Percentiles rank a stretch among this genome's conserved stretches.
Evolutionary conservation across 139 green algal genomes (phyloP).

Genomic region (Medakamo hakoo): DNA sequence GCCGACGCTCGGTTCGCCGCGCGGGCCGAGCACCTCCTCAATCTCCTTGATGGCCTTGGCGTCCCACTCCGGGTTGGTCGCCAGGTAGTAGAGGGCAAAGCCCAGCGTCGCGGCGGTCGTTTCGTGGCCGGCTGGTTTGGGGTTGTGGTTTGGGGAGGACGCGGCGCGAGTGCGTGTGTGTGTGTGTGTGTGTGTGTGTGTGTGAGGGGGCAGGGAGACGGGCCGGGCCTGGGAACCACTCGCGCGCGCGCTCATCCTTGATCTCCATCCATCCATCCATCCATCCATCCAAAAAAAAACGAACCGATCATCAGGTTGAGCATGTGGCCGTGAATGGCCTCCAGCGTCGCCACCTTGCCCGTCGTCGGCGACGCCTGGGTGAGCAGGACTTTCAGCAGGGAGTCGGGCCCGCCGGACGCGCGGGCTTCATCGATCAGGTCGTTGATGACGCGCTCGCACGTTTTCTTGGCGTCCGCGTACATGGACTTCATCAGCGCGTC

Average conservation of each 20-base stretch:
- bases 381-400: not conserved
- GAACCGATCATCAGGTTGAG: conserved; percentile 10
- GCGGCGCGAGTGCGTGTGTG: no score
- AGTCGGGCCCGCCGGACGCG: no score
- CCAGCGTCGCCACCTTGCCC: not conserved
- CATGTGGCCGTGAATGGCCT: conserved; percentile 5
- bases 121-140: conserved; percentile 8
- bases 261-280: no score
- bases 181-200: no score
- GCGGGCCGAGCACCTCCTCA: conserved; percentile 4
- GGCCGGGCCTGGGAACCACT: no score
- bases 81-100: conserved; percentile 1
- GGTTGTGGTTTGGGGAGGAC: no score
- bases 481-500: not conserved
- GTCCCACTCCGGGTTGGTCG: not conserved
- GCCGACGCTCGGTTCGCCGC: conserved; percentile 5
- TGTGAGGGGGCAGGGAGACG: no score
- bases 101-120: conserved; percentile 7
- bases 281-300: no score
- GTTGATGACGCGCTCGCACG: not conserved
- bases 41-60: not conserved
- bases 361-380: not conserved
- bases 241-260: no score
- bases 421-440: not conserved
- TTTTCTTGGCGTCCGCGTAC: not conserved